Conservation (phyloP, 176 grass and related monocot genomes). For the Chrysopogon serrulatus region DNA sequence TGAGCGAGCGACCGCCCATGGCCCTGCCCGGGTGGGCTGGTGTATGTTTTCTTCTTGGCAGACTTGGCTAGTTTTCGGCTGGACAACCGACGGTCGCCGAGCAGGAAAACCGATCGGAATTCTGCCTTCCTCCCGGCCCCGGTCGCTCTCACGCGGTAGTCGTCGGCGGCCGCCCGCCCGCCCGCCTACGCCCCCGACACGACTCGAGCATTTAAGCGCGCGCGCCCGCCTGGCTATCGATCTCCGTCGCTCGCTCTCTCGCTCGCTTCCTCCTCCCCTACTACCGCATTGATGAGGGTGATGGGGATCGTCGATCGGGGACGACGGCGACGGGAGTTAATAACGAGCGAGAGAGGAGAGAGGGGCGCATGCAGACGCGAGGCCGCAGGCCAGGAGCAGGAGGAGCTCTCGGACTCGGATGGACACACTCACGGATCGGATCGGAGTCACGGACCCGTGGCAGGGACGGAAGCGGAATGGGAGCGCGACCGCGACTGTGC, state of each 20-base stretch:
- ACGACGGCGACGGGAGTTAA: not conserved
- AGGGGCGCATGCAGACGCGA: not conserved
- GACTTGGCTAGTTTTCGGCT: not conserved
- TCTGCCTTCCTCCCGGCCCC: no score
- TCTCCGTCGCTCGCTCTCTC: no score
- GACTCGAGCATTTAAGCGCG: not conserved
- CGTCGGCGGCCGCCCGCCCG: not conserved
- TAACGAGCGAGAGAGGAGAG: no score
- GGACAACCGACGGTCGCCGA: not conserved
- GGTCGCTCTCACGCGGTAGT: not conserved
- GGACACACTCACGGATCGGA: no score
- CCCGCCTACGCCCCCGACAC: not conserved
- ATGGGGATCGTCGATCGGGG: not conserved
- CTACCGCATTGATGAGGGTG: not conserved
- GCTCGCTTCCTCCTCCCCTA: not conserved
- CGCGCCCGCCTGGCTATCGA: no score
- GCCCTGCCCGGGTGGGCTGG: not conserved
- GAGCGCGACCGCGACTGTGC: not conserved
- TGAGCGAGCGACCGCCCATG: not conserved
- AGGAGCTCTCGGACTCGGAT: no score
- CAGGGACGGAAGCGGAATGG: not conserved
- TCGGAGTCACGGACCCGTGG: no score
- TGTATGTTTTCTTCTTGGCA: no score
- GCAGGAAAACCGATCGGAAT: not conserved
- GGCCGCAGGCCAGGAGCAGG: no score